These are phyloP conservation scores for Tagetes erecta DNA, from an alignment of 129 eudicot genomes.

Conservation along the genomic window DNA sequence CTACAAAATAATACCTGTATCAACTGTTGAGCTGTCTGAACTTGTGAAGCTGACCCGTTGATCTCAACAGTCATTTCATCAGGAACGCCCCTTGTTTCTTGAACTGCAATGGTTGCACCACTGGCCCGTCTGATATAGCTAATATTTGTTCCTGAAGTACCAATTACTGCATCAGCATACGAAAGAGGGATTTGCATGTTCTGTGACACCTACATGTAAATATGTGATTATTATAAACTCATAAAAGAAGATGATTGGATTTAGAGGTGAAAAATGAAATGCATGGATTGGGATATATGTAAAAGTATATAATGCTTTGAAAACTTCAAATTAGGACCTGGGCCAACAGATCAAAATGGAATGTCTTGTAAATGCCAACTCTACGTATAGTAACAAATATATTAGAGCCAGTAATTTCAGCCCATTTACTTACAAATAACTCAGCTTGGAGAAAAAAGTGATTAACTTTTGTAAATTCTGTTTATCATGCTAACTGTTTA, in stretches of 20 bases:
- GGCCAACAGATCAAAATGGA: too few relatives aligned
- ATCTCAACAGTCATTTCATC: constrained; percentile 92
- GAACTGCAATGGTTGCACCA: constrained; percentile 84
- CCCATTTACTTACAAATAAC: background rate
- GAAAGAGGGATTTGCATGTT: constrained; percentile 84
- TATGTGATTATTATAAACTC: background rate
- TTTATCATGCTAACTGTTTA: background rate
- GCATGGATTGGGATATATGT: background rate
- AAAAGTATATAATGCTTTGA: background rate
- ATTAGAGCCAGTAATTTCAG: background rate
- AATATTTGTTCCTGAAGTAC: constrained; percentile 68
- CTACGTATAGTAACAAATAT: background rate
- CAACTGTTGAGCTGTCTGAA: constrained; percentile 89
- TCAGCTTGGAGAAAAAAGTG: background rate
- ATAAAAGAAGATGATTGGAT: background rate
- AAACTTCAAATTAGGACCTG: background rate
- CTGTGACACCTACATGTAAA: constrained; percentile 58
- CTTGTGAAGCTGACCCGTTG: constrained; percentile 83
- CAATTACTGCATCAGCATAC: constrained; percentile 91
- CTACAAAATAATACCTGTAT: constrained; percentile 51
- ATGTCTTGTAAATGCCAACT: too few relatives aligned
- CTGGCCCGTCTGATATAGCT: constrained; percentile 85
- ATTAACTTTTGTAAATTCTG: background rate
- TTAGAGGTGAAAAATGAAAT: background rate
- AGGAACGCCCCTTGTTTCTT: constrained; percentile 82